These are phyloP conservation scores for Posidonia oceanica DNA, from an alignment of 116 monocot species.

Conservation along the genomic window DNA sequence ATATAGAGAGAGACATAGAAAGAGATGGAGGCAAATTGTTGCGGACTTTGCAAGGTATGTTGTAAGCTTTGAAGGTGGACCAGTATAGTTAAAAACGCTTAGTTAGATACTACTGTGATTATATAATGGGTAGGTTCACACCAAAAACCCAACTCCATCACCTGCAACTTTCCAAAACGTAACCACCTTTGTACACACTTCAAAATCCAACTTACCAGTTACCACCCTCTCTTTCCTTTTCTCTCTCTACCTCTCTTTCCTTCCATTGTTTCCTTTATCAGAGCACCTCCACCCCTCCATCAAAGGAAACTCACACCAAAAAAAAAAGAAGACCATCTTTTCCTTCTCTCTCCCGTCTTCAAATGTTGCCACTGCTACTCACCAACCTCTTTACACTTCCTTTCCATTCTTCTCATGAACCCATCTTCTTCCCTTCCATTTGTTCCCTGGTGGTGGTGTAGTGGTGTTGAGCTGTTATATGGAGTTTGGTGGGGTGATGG, in stretches of 20 bases:
- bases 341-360: not conserved
- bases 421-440: not conserved
- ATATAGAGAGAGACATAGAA: not conserved
- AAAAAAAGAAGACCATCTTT: not conserved
- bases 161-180: slow-evolving; percentile 3
- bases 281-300: not conserved
- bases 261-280: not conserved
- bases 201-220: not conserved
- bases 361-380: not conserved
- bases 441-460: slow-evolving; percentile 1
- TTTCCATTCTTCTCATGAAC: slow-evolving; percentile 24
- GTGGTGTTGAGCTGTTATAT: slow-evolving; percentile 12
- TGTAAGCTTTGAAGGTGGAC: not conserved
- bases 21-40: not conserved
- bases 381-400: slow-evolving; percentile 8
- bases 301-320: not conserved
- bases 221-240: no score
- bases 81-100: not conserved
- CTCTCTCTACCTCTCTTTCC: not conserved
- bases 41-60: slow-evolving; percentile 4
- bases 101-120: not conserved
- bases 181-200: not conserved
- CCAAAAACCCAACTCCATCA: not conserved
- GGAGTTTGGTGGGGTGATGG: slow-evolving; percentile 55
- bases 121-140: not conserved